Evolutionary conservation across 2,329 filamentous ascomycete genomes (phyloP).

Genomic region (Pyrenophora seminiperda): DNA sequence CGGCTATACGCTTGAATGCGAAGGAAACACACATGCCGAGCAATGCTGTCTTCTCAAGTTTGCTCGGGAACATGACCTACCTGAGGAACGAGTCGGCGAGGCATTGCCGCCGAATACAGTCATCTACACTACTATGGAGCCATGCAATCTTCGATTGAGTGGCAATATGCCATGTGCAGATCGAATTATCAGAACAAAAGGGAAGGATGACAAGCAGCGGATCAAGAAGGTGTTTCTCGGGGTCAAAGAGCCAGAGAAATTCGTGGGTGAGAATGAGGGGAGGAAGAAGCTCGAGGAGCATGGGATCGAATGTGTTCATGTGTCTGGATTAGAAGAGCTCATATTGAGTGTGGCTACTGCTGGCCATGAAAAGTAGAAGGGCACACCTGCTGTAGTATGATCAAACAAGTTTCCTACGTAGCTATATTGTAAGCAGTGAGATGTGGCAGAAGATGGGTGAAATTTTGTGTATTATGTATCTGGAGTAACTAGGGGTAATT

Average conservation of each 20-base stretch:
- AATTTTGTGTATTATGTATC: too few species aligned
- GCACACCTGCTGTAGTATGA: not conserved
- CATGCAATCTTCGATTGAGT: constrained; percentile 74
- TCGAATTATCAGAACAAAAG: constrained; percentile 65
- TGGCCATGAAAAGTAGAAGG: constrained; percentile 64
- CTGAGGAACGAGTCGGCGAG: constrained; percentile 61
- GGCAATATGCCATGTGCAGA: constrained; percentile 80
- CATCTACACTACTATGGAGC: constrained; percentile 93
- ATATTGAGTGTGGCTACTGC: constrained; percentile 83
- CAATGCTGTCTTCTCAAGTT: constrained; percentile 87
- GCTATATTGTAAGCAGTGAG: too few species aligned
- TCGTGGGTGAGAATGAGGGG: constrained; percentile 82
- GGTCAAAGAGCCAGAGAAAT: constrained; percentile 86
- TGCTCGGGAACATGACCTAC: constrained; percentile 40
- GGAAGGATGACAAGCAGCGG: constrained; percentile 55
- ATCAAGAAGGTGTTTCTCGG: constrained; percentile 85
- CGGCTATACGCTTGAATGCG: constrained; percentile 88
- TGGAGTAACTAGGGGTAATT: too few species aligned
- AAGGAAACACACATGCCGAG: constrained; percentile 95
- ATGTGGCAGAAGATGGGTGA: too few species aligned
- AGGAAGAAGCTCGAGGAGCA: constrained; percentile 70
- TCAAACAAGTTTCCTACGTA: too few species aligned
- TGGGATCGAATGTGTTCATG: constrained; percentile 74
- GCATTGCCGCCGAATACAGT: constrained; percentile 61
- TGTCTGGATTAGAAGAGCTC: constrained; percentile 76